Evolutionary conservation across 768 basidiomycete genomes (phyloP).

Genomic region (Boletus rufocinnamomeus): DNA sequence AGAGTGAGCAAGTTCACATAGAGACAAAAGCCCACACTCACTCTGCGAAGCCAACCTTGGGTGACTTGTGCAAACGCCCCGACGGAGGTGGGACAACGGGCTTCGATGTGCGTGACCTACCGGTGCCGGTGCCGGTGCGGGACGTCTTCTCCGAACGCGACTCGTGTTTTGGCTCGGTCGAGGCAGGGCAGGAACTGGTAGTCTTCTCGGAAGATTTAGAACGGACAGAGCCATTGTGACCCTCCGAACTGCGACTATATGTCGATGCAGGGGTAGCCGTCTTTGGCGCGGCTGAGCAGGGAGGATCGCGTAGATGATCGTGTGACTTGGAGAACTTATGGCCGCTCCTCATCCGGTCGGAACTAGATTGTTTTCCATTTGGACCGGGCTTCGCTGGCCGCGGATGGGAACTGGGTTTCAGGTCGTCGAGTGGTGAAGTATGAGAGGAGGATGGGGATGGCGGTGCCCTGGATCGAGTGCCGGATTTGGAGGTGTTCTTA

Average conservation of each 20-base stretch:
- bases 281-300: constrained; percentile 15
- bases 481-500: constrained; percentile 12
- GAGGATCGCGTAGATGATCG: constrained; percentile 25
- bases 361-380: constrained; percentile 18
- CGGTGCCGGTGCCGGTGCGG: constrained; percentile 14
- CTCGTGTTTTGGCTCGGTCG: constrained; percentile 5
- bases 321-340: constrained; percentile 24
- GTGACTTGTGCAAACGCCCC: constrained; percentile 20
- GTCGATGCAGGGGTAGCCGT: constrained; percentile 12
- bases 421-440: constrained; percentile 14
- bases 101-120: constrained; percentile 22
- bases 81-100: constrained; percentile 35
- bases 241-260: constrained; percentile 15
- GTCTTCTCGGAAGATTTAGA: constrained; percentile 21
- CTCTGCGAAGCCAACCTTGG: constrained; percentile 31
- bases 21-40: constrained; percentile 17
- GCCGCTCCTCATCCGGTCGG: constrained; percentile 22
- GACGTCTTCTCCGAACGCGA: constrained; percentile 16
- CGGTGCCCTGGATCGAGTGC: constrained; percentile 14
- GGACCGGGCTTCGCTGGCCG: constrained; percentile 15
- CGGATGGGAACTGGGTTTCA: constrained; percentile 19
- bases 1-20: constrained; percentile 10
- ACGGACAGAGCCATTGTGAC: constrained; percentile 6
- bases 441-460: constrained; percentile 15
- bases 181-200: constrained; percentile 1